These are phyloP conservation scores for Syncephalastrum monosporum DNA, from an alignment of 371 early-diverging fungal genomes.

Conservation along the genomic window DNA sequence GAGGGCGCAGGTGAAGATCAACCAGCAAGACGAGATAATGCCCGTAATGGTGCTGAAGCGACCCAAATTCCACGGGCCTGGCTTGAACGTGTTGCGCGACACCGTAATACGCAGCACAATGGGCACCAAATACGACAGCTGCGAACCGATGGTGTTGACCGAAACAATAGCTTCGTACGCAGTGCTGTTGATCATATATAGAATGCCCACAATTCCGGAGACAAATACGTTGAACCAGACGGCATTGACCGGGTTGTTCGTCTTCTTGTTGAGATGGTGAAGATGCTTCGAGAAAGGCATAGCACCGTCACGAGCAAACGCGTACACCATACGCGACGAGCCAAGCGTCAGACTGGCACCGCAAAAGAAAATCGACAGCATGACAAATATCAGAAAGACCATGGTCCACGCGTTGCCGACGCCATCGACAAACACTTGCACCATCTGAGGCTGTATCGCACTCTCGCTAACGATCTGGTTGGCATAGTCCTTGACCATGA, in stretches of 20 bases:
- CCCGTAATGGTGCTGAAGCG: conserved; percentile 47
- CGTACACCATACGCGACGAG: conserved; percentile 73
- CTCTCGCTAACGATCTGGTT: conserved; percentile 36
- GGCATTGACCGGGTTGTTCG: conserved; percentile 43
- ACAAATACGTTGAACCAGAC: conserved; percentile 48
- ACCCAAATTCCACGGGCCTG: conserved; percentile 63
- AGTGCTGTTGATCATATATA: conserved; percentile 49
- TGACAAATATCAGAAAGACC: conserved; percentile 56
- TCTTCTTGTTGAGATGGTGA: conserved; percentile 29
- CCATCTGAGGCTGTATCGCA: conserved; percentile 55
- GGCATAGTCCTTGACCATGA: conserved; percentile 54
- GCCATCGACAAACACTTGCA: conserved; percentile 65
- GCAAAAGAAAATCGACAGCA: conserved; percentile 57
- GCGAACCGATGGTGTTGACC: conserved; percentile 72
- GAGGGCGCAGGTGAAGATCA: conserved; percentile 55
- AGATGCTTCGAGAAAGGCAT: conserved; percentile 45
- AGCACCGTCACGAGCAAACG: conserved; percentile 75
- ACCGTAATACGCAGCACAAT: conserved; percentile 57
- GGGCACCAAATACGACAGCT: conserved; percentile 72
- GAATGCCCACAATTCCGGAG: conserved; percentile 36
- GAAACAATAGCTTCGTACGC: conserved; percentile 70
- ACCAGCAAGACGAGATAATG: conserved; percentile 50
- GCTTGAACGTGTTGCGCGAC: conserved; percentile 52
- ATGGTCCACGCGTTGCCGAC: conserved; percentile 56
- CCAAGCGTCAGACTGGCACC: conserved; percentile 54